phyloP scores from a whole-genome alignment of 192 early-diverging fungal genomes.

The Entomortierella chlamydospora region DNA sequence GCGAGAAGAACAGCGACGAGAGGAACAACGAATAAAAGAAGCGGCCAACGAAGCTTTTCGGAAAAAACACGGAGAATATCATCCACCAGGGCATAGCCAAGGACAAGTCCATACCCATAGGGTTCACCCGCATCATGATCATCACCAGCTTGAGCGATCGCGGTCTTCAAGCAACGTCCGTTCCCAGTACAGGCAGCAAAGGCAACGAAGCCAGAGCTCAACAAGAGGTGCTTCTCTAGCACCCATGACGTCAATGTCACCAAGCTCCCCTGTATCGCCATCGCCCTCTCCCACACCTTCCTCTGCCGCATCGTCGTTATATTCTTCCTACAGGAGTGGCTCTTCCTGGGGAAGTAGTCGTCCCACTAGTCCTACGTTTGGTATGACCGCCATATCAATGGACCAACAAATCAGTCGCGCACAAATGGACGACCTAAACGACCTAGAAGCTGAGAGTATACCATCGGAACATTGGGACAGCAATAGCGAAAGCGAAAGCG shows the following conservation, averaged over 20 bases:
- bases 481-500: constrained; percentile 14
- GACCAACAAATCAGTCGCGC: constrained; percentile 1
- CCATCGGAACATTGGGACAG: constrained; percentile 36
- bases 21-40: constrained; percentile 25
- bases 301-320: constrained; percentile 12
- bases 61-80: constrained; percentile 46
- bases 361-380: constrained; percentile 30
- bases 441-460: constrained; percentile 33
- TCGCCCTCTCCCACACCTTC: constrained; percentile 28
- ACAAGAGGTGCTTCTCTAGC: constrained; percentile 18
- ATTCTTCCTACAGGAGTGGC: constrained; percentile 18
- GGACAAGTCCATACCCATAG: constrained; percentile 42
- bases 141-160: constrained; percentile 25
- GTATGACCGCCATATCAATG: constrained; percentile 3
- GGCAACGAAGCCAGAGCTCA: constrained; percentile 12
- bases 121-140: constrained; percentile 22
- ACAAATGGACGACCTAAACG: constrained; percentile 18
- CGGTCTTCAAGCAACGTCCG: constrained; percentile 9
- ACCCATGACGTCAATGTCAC: constrained; percentile 3
- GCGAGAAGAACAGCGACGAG: constrained; percentile 22
- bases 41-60: constrained; percentile 45
- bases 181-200: background rate
- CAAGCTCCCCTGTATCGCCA: constrained; percentile 1
- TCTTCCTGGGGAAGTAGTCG: constrained; percentile 3
- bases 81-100: constrained; percentile 38